These are phyloP conservation scores for Boletus semigastroideus DNA, from an alignment of 1,284 basidiomycete species.

Conservation along the genomic window DNA sequence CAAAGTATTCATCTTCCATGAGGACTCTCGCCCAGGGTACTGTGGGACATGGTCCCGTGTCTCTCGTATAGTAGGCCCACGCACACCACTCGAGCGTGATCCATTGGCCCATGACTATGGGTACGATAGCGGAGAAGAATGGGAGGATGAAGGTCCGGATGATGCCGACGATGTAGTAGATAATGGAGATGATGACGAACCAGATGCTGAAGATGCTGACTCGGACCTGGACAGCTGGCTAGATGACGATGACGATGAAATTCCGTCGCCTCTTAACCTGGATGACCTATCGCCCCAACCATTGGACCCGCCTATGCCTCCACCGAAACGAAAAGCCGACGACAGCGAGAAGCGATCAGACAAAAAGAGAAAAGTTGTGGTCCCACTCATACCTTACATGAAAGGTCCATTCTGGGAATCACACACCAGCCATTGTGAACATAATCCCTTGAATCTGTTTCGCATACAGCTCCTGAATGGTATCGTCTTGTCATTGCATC, in stretches of 20 bases:
- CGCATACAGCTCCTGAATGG: constrained; percentile 79
- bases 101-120: constrained; percentile 71
- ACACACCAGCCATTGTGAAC: constrained; percentile 56
- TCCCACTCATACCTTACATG: constrained; percentile 72
- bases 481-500: constrained; percentile 25
- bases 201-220: constrained; percentile 56
- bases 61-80: constrained; percentile 67
- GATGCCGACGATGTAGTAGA: constrained; percentile 73
- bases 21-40: constrained; percentile 80
- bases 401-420: constrained; percentile 80
- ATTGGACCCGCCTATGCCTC: constrained; percentile 37
- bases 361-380: constrained; percentile 72
- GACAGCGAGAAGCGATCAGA: constrained; percentile 43
- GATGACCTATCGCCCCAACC: constrained; percentile 41
- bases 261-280: constrained; percentile 42
- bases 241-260: constrained; percentile 72
- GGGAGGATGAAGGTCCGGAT: constrained; percentile 74
- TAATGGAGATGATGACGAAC: constrained; percentile 67
- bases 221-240: constrained; percentile 78
- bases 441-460: constrained; percentile 66
- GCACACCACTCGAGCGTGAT: constrained; percentile 74
- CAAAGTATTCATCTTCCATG: constrained; percentile 74
- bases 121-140: constrained; percentile 85
- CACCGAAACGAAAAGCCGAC: constrained; percentile 55
- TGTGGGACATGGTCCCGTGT: constrained; percentile 84